Base-by-base conservation (phyloP, 2,329 filamentous ascomycete species). In the Camptophora hylomeconis region DNA sequence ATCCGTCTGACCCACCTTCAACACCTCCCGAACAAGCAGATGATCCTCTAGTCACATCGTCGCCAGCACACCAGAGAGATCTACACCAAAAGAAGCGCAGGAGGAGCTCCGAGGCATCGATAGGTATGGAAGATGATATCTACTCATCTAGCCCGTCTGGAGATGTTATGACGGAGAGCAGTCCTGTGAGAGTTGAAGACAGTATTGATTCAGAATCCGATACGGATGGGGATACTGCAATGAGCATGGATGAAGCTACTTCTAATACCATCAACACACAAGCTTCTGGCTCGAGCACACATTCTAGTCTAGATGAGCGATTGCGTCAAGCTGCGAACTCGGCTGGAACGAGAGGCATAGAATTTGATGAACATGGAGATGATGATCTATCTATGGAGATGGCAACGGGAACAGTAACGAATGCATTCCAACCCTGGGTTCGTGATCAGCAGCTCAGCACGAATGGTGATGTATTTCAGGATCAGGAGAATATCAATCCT, bases 161-260 rank as follows among this genome's bases (percentile, higher is more conserved):
- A 26, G 54, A 43, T 24, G 51, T 49, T 14, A 28, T 25, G 4
- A 46, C 44, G 7, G 56, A 55, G 26, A 60, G 59, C 31, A 53
- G 53, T 6, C 50, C 46, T 8, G 45, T 44, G 20, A 49, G 39
- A 3, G 70, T 75, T 11, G 56, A 56, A 15, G 52, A 54, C 23
- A 52, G 67, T 26, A 68, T 67, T 7, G 52, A 47, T 20, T 64
- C 60, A n/a, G 62, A 59, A 16, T 61, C 55, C 19, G 65, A 66
- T 30, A 60, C 79, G 37, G 77, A 81, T 23, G 75, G 77, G 27
- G 78, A 81, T 40, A 86, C 80, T 1, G 77, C 81, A 52, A 82
- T 86, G 74, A 87, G 76, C 19, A 61, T 92, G 24, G 81, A 87
- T 37, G 80, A 86, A 42, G 69, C 77, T 38, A 83, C 78, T 2